These are phyloP conservation scores for Aureobasidium leucospermi DNA, from an alignment of 2,329 filamentous ascomycete species.

Conservation along the genomic window DNA sequence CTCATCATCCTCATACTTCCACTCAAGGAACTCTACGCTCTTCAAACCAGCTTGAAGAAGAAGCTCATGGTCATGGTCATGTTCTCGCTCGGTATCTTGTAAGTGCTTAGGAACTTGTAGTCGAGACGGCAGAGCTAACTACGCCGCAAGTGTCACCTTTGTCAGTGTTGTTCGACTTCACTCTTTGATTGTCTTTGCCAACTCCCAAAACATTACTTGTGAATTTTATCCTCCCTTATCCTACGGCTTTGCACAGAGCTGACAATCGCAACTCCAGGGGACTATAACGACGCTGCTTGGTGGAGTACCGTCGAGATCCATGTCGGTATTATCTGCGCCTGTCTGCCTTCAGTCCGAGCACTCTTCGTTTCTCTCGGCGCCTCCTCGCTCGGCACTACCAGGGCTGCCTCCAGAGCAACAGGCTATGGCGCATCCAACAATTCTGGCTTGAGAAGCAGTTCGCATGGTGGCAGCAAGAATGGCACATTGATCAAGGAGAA, in stretches of 20 bases:
- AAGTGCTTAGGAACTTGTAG: neutral
- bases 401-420: neutral
- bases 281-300: conserved; percentile 15
- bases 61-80: conserved; percentile 15
- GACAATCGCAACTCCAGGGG: neutral
- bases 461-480: neutral
- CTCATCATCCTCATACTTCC: conserved; percentile 16
- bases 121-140: neutral
- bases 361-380: conserved; percentile 11
- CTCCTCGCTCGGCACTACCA: conserved; percentile 2
- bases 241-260: neutral
- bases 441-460: neutral
- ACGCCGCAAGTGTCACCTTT: conserved; percentile 15
- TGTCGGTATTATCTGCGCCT: conserved; percentile 17
- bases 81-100: conserved; percentile 18
- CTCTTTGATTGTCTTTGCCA: conserved; percentile 14
- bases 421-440: neutral
- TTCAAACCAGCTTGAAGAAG: conserved; percentile 15
- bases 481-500: neutral
- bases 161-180: conserved; percentile 17
- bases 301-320: conserved; percentile 17
- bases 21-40: conserved; percentile 12
- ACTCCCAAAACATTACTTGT: conserved; percentile 14
- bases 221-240: neutral
- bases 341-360: conserved; percentile 18